These are phyloP conservation scores for Primulina eburnea DNA, from an alignment of 257 asterid genomes.

Conservation along the genomic window DNA sequence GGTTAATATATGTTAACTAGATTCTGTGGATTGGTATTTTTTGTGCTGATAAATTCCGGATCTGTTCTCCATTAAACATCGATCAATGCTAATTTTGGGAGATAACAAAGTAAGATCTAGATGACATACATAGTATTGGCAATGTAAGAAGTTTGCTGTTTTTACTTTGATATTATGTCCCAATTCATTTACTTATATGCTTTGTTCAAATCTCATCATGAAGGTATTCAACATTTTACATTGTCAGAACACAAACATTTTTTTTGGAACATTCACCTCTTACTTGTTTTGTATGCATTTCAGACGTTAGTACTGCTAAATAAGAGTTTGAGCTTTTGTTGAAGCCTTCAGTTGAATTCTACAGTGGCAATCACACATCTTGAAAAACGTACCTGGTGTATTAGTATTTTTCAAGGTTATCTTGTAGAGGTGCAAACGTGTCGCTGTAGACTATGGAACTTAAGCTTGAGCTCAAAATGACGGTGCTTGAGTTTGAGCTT, in stretches of 20 bases:
- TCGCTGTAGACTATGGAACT: neutral
- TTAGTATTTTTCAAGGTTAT: neutral
- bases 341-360: neutral
- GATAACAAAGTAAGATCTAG: no score
- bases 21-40: conserved; percentile 7
- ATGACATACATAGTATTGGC: no score
- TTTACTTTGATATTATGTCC: no score
- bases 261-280: neutral
- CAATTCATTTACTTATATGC: no score
- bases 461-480: neutral
- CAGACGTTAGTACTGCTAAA: neutral
- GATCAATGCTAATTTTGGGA: neutral
- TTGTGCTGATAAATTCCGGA: neutral
- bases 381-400: neutral
- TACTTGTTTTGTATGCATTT: neutral
- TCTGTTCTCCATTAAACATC: no score
- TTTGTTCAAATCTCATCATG: no score
- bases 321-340: neutral
- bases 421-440: neutral
- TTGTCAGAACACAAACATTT: no score
- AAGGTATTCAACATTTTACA: no score
- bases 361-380: neutral
- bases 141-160: no score
- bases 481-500: neutral
- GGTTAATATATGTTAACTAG: neutral